A percentile compares a stretch with the other conserved stretches of the same genome.
These are phyloP conservation scores for Ceratobasidium sp. DNA, from an alignment of 1,284 basidiomycete genomes.

Conservation along the genomic window DNA sequence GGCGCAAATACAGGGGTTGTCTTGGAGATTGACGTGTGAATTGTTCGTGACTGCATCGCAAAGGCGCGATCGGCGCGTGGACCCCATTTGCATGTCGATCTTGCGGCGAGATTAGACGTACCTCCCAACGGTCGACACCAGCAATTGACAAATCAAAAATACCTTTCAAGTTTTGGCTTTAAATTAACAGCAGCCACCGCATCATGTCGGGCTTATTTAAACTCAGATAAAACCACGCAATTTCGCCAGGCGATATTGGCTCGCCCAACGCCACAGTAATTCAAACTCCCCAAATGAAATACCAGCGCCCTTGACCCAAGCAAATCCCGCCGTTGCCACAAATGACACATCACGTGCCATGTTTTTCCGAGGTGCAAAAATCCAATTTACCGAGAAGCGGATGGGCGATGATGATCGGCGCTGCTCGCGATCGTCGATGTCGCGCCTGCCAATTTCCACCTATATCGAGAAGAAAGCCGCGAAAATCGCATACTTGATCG, in stretches of 20 bases:
- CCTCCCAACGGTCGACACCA: background rate
- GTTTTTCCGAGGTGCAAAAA: background rate
- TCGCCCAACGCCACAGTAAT: background rate
- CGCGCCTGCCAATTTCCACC: background rate
- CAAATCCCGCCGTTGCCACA: conserved; percentile 17
- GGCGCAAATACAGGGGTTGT: no score
- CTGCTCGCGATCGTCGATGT: conserved; percentile 39
- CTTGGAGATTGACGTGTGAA: no score
- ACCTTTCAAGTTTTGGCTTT: background rate
- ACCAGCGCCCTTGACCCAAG: background rate
- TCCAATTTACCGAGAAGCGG: conserved; percentile 24
- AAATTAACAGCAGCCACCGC: background rate
- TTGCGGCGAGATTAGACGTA: background rate
- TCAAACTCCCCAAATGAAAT: background rate
- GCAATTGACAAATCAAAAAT: background rate
- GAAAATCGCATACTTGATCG: conserved; percentile 12
- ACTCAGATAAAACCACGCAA: background rate
- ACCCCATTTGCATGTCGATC: background rate
- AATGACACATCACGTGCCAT: conserved; percentile 12
- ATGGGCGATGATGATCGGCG: conserved; percentile 40
- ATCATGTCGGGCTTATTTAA: background rate
- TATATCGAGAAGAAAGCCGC: conserved; percentile 11
- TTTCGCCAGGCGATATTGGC: background rate
- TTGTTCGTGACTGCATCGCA: background rate
- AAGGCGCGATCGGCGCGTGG: background rate